Evolutionary conservation across 306 rosid genomes (phyloP).

Genomic region (Casuarina cunninghamiana): DNA sequence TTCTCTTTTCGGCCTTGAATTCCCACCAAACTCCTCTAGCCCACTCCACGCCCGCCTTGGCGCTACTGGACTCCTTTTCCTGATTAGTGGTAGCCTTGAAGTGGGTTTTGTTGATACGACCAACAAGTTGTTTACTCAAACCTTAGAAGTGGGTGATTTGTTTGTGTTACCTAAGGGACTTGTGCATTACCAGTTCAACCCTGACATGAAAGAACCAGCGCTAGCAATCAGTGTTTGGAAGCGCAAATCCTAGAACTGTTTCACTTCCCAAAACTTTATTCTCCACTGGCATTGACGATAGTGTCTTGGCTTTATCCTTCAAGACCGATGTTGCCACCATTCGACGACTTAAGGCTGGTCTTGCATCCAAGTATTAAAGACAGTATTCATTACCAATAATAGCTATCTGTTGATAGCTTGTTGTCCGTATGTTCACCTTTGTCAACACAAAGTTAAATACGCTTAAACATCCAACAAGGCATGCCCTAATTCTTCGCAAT

Average conservation of each 20-base stretch:
- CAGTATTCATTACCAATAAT: background rate
- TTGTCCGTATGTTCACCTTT: no score
- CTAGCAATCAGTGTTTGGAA: slow-evolving; percentile 42
- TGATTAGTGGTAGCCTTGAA: slow-evolving; percentile 37
- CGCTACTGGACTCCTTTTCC: slow-evolving; percentile 46
- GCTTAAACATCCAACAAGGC: no score
- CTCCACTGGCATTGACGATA: slow-evolving; percentile 36
- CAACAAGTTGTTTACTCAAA: slow-evolving; percentile 49
- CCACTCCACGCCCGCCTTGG: slow-evolving; percentile 58
- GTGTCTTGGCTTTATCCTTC: slow-evolving; percentile 48
- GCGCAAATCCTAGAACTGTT: slow-evolving; percentile 44
- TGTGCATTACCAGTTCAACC: slow-evolving; percentile 50
- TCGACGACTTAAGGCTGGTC: slow-evolving; percentile 41
- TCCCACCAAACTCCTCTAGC: slow-evolving; percentile 33
- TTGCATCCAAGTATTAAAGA: slow-evolving; percentile 23
- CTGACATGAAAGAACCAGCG: background rate
- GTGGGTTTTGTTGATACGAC: slow-evolving; percentile 56
- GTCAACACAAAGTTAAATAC: no score
- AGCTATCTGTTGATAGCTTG: no score
- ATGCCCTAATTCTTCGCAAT: no score
- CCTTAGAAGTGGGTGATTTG: slow-evolving; percentile 37
- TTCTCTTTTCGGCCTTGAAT: slow-evolving; percentile 2
- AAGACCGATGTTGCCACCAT: slow-evolving; percentile 46
- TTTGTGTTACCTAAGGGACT: slow-evolving; percentile 61
- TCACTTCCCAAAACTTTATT: slow-evolving; percentile 45